Percentiles rank a stretch among this genome's conserved stretches.
Evolutionary conservation across 192 early-diverging fungal genomes (phyloP).

Genomic region (Backusella australiensis): DNA sequence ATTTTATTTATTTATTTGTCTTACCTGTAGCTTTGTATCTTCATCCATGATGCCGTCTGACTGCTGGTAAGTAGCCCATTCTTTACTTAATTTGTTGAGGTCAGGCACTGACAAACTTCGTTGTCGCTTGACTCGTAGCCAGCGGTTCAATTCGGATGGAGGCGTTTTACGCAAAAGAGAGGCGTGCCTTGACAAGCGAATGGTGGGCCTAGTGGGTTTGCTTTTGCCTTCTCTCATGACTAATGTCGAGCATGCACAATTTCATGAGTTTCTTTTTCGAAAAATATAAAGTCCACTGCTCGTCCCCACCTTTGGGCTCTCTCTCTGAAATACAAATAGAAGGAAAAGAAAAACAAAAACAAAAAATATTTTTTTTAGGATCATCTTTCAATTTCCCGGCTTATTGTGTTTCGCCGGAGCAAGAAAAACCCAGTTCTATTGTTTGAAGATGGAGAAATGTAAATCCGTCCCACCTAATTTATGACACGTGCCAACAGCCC

Average conservation of each 20-base stretch:
- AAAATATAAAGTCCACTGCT: too few relatives aligned
- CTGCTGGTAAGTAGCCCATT: slow-evolving; percentile 13
- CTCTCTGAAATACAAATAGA: too few relatives aligned
- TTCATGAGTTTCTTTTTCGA: neutral
- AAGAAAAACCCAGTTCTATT: neutral
- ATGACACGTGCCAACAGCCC: neutral
- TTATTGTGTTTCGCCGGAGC: slow-evolving; percentile 6
- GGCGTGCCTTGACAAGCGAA: neutral
- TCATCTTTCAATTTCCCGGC: neutral
- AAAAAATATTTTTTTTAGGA: neutral
- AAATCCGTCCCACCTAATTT: neutral
- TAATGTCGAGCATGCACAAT: neutral
- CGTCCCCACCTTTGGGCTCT: too few relatives aligned
- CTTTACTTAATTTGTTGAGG: slow-evolving; percentile 16
- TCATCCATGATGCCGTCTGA: neutral
- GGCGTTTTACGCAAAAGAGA: neutral
- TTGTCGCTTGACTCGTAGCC: neutral
- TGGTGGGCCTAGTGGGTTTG: neutral
- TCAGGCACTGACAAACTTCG: slow-evolving; percentile 27
- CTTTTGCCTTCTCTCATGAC: neutral
- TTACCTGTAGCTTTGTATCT: slow-evolving; percentile 22
- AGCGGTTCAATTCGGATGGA: neutral
- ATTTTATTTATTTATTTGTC: too few relatives aligned
- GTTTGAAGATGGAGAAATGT: neutral
- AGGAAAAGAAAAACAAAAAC: neutral